Conservation (phyloP, 768 basidiomycete genomes). For the Melanogaster broomeanus region DNA sequence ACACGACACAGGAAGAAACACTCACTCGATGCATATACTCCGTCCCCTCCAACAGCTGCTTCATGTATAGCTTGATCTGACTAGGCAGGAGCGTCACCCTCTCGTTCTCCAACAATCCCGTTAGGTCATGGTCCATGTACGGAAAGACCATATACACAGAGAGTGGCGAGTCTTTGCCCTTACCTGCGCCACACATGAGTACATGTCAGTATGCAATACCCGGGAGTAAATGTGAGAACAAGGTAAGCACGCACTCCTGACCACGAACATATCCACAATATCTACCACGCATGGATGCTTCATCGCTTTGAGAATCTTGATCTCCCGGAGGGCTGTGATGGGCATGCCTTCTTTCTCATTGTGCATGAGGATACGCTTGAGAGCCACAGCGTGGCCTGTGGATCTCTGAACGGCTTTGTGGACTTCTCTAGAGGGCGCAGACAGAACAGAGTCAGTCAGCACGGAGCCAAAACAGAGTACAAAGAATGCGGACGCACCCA, state of each 20-base stretch:
- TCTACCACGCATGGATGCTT: constrained; percentile 85
- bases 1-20: constrained; percentile 7
- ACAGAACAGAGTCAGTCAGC: constrained; percentile 9
- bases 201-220: constrained; percentile 1
- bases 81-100: constrained; percentile 79
- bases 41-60: constrained; percentile 93
- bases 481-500: constrained; percentile 67
- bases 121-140: constrained; percentile 99
- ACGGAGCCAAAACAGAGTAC: background rate
- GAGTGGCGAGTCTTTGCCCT: constrained; percentile 66
- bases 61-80: constrained; percentile 95
- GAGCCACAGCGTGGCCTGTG: constrained; percentile 68
- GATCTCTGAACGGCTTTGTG: constrained; percentile 78
- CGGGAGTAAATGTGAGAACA: background rate
- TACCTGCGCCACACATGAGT: constrained; percentile 10
- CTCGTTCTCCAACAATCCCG: constrained; percentile 91
- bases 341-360: constrained; percentile 98
- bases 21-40: constrained; percentile 93
- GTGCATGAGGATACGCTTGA: constrained; percentile 96
- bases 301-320: constrained; percentile 92
- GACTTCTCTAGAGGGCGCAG: constrained; percentile 63
- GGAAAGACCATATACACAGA: constrained; percentile 99
- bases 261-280: constrained; percentile 91
- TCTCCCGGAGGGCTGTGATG: constrained; percentile 94
- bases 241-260: constrained; percentile 56